Base-by-base conservation (phyloP, 305 asterid species). In the Fraxinus latifolia region DNA sequence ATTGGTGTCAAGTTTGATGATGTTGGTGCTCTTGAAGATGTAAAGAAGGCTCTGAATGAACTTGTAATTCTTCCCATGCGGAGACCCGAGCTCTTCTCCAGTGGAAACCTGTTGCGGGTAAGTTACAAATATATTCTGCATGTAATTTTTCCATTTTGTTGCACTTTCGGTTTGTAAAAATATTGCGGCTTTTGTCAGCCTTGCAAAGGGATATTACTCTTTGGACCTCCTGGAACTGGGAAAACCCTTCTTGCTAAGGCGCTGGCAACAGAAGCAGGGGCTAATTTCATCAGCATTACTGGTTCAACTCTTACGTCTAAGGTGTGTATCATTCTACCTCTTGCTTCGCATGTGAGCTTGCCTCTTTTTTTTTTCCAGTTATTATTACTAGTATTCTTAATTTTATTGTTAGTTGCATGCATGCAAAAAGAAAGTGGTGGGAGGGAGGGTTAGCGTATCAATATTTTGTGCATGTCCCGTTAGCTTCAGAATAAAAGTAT, bases 171-270 rank as follows among this genome's bases (percentile, higher is more conserved):
- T 44, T 78, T 42, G 21, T 85, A 47, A 83, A 71, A 12, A 23
- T 62, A 14, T 31, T 79, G 9, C 32, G 11, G 7, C 65, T 82
- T 79, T 72, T 19, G 23, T 87, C 94, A 96, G 99, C 99, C 99
- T 84, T 93, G 98, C 97, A 96, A 96, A 89, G 99, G 99, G 42
- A 91, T 96, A 83, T 89, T 96, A 86, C 98, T 96, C 75, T 94
- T 96, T 84, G 99, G 99, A 8, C 99, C 98, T 76, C 99, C 99
- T 58, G 98, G 99, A 83, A 96, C 99, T 68, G 99, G 99, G 77
- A 96, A 96, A 90, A 96, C 99, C 70, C 99, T 96, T 85, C 88
- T 96, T 79, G 99, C 98, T 4, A 96, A 96, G 87, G 98, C 99
- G 1, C 97, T 94, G 82, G 98, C 99, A 77, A 96, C 99, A 7